Evolutionary conservation across 768 basidiomycete genomes (phyloP), one percentile per base, ranked within the genome.

Genomic region (Suillus subalutaceus): DNA sequence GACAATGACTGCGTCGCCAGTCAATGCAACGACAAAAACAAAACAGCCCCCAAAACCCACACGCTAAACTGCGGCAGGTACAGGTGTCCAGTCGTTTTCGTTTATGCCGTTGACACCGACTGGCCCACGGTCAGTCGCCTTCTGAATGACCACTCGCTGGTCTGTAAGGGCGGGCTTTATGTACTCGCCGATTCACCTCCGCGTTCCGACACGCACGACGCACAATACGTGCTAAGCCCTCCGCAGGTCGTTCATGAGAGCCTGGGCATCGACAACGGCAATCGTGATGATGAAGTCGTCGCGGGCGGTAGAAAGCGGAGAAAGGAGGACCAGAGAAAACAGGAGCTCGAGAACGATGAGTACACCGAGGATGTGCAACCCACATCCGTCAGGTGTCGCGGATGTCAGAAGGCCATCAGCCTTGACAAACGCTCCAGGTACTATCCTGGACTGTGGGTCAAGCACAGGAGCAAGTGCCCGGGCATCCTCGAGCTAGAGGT

Each of bases 381-480:
- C 18, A 77, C 69, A 35, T 78, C 71, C 37, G 75, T 79, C 5
- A 64, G 66, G 3, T 79, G 78, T 46, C 44, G 46, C 13, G 74
- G 72, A 38, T 79, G 78, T 40, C 15, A 60, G 32, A 78, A 63
- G 65, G 68, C 61, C 20, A 79, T 79, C 57, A 75, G 73, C 40
- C 72, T 79, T n/a, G 78, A 79, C 56, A 75, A 75, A 60, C 63
- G 78, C 53, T 76, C 71, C 3, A 61, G 65, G 32, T 80, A 79
- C 68, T 79, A 79, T 59, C 78, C 78, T 30, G 78, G 78, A 9
- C 40, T 79, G 9, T 79, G 78, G 78, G 35, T 55, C 63, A 79
- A 79, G 64, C 79, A 79, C 65, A 72, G 63, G 55, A 23, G 48
- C 6, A 50, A 13, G 23, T 50, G 43, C 41, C 72, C 67, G n/a